These are phyloP conservation scores for Aciculoconidium aculeatum DNA, from an alignment of 805 yeast genomes.

Conservation along the genomic window DNA sequence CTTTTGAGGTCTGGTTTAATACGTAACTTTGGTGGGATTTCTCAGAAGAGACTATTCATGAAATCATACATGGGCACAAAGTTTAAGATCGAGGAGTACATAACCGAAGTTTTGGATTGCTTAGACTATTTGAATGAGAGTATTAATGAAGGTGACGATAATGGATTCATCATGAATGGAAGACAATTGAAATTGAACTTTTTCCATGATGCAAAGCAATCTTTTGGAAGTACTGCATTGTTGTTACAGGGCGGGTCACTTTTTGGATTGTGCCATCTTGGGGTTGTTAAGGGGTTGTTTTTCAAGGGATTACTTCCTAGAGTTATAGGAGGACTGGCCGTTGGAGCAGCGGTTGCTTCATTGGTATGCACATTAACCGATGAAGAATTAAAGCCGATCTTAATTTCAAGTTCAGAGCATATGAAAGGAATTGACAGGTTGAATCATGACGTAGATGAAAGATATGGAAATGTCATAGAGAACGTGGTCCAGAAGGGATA, in stretches of 20 bases:
- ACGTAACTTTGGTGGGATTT: constrained; percentile 87
- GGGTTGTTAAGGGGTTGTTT: constrained; percentile 82
- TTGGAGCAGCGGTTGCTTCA: constrained; percentile 91
- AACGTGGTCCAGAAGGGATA: constrained; percentile 75
- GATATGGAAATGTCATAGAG: constrained; percentile 65
- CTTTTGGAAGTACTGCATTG: constrained; percentile 86
- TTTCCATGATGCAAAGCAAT: constrained; percentile 80
- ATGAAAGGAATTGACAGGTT: constrained; percentile 41
- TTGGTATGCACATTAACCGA: constrained; percentile 70
- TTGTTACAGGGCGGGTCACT: constrained; percentile 92
- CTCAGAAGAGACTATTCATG: constrained; percentile 71
- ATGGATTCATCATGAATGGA: constrained; percentile 36
- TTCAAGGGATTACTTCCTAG: constrained; percentile 72
- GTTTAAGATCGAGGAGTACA: constrained; percentile 78
- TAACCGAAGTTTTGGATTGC: constrained; percentile 66
- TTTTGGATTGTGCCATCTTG: constrained; percentile 90
- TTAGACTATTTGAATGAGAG: constrained; percentile 53
- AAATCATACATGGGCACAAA: constrained; percentile 88
- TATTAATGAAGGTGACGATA: constrained; percentile 23
- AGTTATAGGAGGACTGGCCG: constrained; percentile 86
- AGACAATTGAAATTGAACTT: constrained; percentile 63
- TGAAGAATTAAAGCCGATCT: constrained; percentile 51
- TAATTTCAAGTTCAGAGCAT: constrained; percentile 32
- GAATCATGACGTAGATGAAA: constrained; percentile 50
- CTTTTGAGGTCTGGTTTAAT: constrained; percentile 76